These are phyloP conservation scores for Monosporascus sp. DNA, from an alignment of 2,329 filamentous ascomycete genomes.

Conservation along the genomic window DNA sequence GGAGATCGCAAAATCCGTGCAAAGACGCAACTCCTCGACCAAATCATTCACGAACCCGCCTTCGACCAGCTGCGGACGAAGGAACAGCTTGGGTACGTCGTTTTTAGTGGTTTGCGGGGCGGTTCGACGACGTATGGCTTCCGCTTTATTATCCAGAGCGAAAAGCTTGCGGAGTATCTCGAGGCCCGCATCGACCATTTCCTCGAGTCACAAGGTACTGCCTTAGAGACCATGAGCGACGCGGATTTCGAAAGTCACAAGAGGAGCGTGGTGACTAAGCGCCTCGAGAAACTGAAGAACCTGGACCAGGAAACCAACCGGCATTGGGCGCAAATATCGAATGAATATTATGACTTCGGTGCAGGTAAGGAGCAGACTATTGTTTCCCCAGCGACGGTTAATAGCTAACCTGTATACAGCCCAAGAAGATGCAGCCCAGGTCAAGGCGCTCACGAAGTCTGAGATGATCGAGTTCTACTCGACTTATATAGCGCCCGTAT, in stretches of 20 bases:
- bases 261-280: conserved; percentile 78
- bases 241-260: conserved; percentile 88
- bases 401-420: conserved; percentile 37
- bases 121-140: conserved; percentile 78
- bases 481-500: conserved; percentile 69
- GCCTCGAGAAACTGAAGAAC: conserved; percentile 89
- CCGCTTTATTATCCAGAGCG: conserved; percentile 88
- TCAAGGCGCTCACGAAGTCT: conserved; percentile 69
- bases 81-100: conserved; percentile 95
- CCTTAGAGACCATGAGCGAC: conserved; percentile 70
- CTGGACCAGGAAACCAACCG: conserved; percentile 76
- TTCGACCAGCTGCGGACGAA: conserved; percentile 96
- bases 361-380: conserved; percentile 54
- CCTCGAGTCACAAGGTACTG: conserved; percentile 60
- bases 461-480: conserved; percentile 79
- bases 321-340: conserved; percentile 80
- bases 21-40: conserved; percentile 74
- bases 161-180: conserved; percentile 76
- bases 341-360: conserved; percentile 85
- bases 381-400: background rate
- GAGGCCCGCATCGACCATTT: conserved; percentile 86
- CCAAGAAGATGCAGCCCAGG: conserved; percentile 68
- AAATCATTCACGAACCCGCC: conserved; percentile 87
- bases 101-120: conserved; percentile 73
- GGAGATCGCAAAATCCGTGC: conserved; percentile 66